Base-by-base conservation (phyloP, 2,329 filamentous ascomycete species). In the Sporothrix globosa region DNA sequence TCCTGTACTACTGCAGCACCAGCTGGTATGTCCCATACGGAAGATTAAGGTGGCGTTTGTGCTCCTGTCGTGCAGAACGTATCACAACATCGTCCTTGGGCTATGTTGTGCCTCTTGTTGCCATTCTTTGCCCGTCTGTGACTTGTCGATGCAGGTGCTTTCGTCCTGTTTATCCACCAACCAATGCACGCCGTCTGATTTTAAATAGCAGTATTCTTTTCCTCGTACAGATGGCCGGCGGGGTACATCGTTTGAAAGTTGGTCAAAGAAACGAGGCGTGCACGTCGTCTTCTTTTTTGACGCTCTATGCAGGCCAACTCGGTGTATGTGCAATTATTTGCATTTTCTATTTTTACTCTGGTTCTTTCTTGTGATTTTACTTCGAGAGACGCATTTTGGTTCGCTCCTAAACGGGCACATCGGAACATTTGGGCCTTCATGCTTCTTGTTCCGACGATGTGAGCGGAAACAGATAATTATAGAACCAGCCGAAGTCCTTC, bases 1-100 rank as follows among this genome's bases (percentile, higher is more conserved):
- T 39, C 44, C 34, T 34, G 19, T 30, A 53, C 5, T 30, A 30
- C 27, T 68, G 52, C 66, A 21, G 48, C 66, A 14, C 4, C 34
- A 54, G 4, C 41, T 53, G 21, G 53, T 56, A 48, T 56, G 58
- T 71, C 69, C 67, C 61, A 61, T 67, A 72, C 70, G 70, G 70
- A 70, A 72, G 68, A 72, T 72, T 68, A 72, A 72, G 68, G 70
- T 72, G 70, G 70, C 70, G 70, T 72, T 68, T 68, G 68, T 68
- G 48, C 44, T 63, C 52, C 66, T 68, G 69, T 71, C 14, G 69
- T 68, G 66, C 66, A 58, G 44, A 34, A 34, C 7, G 54, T 63
- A 48, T 50, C 54, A 70, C 46, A 54, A 54, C 61, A 58, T 2
- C 48, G 19, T 9, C 19, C 44, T 34, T 34, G 21, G 21, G 34